Base-by-base conservation (phyloP, 805 yeast genomes). In the Metschnikowia noctiluminum region DNA sequence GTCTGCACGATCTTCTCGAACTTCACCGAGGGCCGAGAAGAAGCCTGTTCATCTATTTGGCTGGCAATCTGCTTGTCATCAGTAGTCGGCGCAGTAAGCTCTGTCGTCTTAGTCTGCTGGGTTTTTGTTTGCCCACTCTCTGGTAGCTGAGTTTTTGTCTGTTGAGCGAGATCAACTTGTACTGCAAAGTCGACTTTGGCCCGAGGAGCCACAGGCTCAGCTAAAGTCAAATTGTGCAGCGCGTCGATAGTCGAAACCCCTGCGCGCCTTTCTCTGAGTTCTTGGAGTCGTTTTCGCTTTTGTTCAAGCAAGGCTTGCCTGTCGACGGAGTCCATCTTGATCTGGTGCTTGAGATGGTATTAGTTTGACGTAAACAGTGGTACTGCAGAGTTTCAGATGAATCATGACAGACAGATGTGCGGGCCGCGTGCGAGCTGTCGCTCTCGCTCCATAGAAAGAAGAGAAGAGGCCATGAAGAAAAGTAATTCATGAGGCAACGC, bases 291-390 rank as follows among this genome's bases (percentile, higher is more conserved):
- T 57, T 64, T 71, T 38, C 74, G 58, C 49, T 73, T 73, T 53
- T 70, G 70, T 48, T 72, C 75, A 28, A 72, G 58, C 42, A 70
- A 55, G 14, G 68, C 55, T 50, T 68, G 74, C 51, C 76, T 56
- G 48, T 69, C 73, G 3, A 32, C 4, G 12, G 49, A 46, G 8
- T 42, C 34, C 42, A 41, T 46, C 30, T 7, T 34, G 15, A 14
- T 7, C n/a, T 26, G 14, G 15, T 35, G 36, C 21, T n/a, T 14
- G 27, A 14, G 35, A 15, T n/a, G 21, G 28, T 7, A 4, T 14
- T 14, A 10, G 10, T 35, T 27, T 31, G n/a, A 37, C 32, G 50
- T 50, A 43, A 50, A 50, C 50, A 50, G 46, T 30, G 49, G 46
- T 42, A 42, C 54, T 51, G 54, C 54, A 51, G 48, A 43, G 43